Conservation (phyloP, 169 alveolate species). For the Plasmodium vivax region DNA sequence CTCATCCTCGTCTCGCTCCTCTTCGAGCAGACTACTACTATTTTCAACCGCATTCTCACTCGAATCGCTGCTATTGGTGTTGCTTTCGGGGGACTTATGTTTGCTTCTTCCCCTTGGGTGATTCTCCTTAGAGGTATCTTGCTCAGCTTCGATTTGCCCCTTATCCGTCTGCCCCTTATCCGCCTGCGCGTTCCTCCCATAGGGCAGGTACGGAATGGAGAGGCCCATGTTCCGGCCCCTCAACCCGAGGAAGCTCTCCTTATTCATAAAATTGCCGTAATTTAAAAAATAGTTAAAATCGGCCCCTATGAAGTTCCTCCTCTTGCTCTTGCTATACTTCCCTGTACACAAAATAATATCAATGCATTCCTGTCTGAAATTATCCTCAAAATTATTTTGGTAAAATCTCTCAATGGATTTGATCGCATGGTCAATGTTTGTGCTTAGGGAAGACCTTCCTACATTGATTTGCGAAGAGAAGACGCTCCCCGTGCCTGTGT, state of each 20-base stretch:
- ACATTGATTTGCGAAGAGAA: conserved; percentile 92
- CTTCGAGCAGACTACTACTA: not conserved
- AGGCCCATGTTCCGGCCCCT: not conserved
- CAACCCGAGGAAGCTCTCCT: not conserved
- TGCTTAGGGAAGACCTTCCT: conserved; percentile 89
- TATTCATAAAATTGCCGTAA: conserved; percentile 32
- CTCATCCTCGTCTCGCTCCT: not conserved
- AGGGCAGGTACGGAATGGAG: not conserved
- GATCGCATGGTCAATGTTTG: conserved; percentile 89
- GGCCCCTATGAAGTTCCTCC: conserved; percentile 7
- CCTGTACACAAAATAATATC: conserved; percentile 85
- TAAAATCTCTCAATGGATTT: conserved; percentile 89
- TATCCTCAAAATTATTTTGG: conserved; percentile 90
- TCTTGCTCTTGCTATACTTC: conserved; percentile 71
- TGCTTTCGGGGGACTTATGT: not conserved
- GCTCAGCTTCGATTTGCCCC: not conserved
- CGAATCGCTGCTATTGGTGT: not conserved
- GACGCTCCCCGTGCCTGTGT: conserved; percentile 96
- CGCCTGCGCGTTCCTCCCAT: not conserved
- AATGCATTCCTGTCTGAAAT: conserved; percentile 89
- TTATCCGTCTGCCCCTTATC: not conserved
- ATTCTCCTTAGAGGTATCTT: not conserved
- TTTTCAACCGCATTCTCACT: not conserved
- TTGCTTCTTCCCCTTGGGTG: not conserved
- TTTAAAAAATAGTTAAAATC: conserved; percentile 48